These are phyloP conservation scores for Torulaspora gathmanii DNA, from an alignment of 805 yeast genomes.

Conservation along the genomic window DNA sequence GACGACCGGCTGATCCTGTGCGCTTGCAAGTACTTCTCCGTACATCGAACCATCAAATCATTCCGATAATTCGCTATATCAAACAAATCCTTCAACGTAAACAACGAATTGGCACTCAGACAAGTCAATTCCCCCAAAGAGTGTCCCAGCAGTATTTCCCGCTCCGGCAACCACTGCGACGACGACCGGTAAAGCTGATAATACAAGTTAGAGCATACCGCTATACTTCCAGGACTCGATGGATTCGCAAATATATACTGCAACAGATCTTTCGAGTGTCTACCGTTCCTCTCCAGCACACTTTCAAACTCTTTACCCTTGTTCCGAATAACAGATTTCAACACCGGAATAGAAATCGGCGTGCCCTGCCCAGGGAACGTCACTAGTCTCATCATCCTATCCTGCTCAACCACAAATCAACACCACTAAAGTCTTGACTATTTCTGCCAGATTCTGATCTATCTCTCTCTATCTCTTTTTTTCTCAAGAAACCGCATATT, in stretches of 20 bases:
- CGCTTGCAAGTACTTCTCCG: slow-evolving; percentile 26
- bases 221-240: slow-evolving; percentile 33
- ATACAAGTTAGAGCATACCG: slow-evolving; percentile 31
- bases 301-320: slow-evolving; percentile 20
- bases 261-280: slow-evolving; percentile 22
- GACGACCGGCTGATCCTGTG: slow-evolving; percentile 25
- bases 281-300: slow-evolving; percentile 18
- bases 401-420: not conserved
- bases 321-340: slow-evolving; percentile 24
- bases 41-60: slow-evolving; percentile 32
- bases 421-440: not conserved
- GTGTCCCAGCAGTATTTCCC: slow-evolving; percentile 29
- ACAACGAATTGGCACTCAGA: slow-evolving; percentile 27
- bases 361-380: slow-evolving; percentile 38
- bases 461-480: not conserved
- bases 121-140: slow-evolving; percentile 36
- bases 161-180: slow-evolving; percentile 1
- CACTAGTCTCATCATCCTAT: slow-evolving; percentile 23
- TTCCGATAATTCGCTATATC: slow-evolving; percentile 34
- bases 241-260: slow-evolving; percentile 25
- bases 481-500: slow-evolving; percentile 1
- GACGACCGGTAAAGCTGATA: slow-evolving; percentile 22
- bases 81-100: slow-evolving; percentile 27
- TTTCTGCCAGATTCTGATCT: not conserved
- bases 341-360: slow-evolving; percentile 25